These are phyloP conservation scores for Endoconidiophora polonica DNA, from an alignment of 2,329 filamentous ascomycete species.

Conservation along the genomic window DNA sequence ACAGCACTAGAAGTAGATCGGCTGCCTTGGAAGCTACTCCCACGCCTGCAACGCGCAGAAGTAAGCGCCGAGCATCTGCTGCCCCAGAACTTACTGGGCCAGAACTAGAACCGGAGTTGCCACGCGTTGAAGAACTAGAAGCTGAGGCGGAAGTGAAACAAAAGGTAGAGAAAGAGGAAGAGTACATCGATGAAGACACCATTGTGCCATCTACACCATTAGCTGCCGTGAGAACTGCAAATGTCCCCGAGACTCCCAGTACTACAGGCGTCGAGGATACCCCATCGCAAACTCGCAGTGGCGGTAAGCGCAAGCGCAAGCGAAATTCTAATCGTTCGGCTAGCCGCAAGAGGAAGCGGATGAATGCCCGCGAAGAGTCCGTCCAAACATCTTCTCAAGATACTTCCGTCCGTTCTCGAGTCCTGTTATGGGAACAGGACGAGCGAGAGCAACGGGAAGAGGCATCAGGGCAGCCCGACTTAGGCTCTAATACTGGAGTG, in stretches of 20 bases:
- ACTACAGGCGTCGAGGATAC: background rate
- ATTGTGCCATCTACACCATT: background rate
- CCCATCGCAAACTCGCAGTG: background rate
- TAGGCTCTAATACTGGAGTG: slow-evolving; percentile 2
- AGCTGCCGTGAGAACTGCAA: background rate
- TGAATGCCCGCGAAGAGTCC: background rate
- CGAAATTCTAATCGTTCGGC: slow-evolving; percentile 4
- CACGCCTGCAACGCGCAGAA: slow-evolving; percentile 1
- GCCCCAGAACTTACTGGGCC: background rate
- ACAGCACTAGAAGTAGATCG: background rate
- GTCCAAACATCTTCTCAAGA: background rate
- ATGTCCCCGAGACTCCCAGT: background rate
- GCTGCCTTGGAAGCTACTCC: background rate
- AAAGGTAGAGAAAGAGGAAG: background rate
- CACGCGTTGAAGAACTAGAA: background rate
- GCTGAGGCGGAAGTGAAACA: background rate
- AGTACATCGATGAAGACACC: background rate
- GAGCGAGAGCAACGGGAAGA: background rate
- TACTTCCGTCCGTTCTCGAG: background rate
- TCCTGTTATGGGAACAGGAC: background rate
- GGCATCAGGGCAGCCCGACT: background rate
- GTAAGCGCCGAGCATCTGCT: background rate
- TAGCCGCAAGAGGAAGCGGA: slow-evolving; percentile 6
- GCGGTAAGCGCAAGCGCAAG: slow-evolving; percentile 8
- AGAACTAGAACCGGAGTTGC: background rate